Evolutionary conservation across 192 early-diverging fungal species (phyloP), one percentile per base, ranked within the genome.

Genomic region (Rhizoclosmatium sp.): DNA sequence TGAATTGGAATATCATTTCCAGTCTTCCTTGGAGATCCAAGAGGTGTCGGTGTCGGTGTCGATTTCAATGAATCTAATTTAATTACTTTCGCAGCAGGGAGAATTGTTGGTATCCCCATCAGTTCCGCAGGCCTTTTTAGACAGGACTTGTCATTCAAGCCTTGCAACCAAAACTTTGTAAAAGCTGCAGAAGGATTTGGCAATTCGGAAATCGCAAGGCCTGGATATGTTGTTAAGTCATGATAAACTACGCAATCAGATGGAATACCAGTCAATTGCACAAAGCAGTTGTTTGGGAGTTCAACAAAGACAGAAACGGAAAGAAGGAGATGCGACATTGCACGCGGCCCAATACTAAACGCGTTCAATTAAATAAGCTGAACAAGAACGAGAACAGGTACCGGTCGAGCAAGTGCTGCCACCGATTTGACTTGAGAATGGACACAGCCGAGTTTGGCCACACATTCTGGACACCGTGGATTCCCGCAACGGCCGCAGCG

Each of bases 361-460:
- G 39, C 31, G 14, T 49, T 40, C 47, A 58, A 7, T 19, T 1
- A 14, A 56, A 0, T n/a, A 14, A n/a, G 9, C 39, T 71, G 62
- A 47, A 70, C 69, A 49, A 70, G 45, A 46, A 9, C 2, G 16
- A 45, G 41, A 12, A 48, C 2, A 54, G 12, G 45, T n/a, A 83
- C 84, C 82, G 74, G 41, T 64, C 59, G 14, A 86, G 64, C 41
- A 87, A 65, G 3, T 60, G 16, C 66, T 83, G 62, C 86, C 86
- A 87, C 5, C 39, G 19, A 19, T 12, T 59, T 7, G 61, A 23
- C 70, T 87, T 85, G 42, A 87, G 39, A 3, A 69, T n/a, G 45
- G 85, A 82, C 23, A 83, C 81, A 9, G 85, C n/a, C 1, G 86
- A 81, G 68, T 85, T 87, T 40, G 86, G 86, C 39, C 76, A 81